Evolutionary conservation across 129 eudicot species (phyloP).

Genomic region (Escallonia rubra): DNA sequence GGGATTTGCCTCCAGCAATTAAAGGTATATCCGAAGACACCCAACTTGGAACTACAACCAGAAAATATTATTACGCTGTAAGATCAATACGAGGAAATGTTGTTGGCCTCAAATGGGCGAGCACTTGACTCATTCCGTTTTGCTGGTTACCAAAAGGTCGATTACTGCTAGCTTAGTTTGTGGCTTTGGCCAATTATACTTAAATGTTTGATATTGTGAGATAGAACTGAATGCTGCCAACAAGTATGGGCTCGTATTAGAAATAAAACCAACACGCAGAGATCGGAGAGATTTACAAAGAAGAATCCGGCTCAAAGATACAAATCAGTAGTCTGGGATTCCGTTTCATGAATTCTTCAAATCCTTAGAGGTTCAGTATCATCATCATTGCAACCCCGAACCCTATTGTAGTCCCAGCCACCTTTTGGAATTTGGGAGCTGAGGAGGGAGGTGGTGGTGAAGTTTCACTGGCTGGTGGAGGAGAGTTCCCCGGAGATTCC

Average conservation of each 20-base stretch:
- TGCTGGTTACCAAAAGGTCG: too few species aligned
- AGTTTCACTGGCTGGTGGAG: slow-evolving; percentile 17
- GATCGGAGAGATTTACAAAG: background rate
- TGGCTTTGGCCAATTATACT: too few species aligned
- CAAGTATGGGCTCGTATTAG: background rate
- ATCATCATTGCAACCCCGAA: slow-evolving; percentile 28
- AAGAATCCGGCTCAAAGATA: background rate
- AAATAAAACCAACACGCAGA: background rate
- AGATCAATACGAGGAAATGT: too few species aligned
- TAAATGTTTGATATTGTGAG: background rate
- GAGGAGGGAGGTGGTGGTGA: slow-evolving; percentile 39
- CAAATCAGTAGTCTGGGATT: background rate
- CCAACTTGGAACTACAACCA: too few species aligned
- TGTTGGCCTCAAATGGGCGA: too few species aligned
- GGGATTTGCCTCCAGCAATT: too few species aligned
- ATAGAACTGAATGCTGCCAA: slow-evolving; percentile 9
- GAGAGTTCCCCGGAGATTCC: slow-evolving; percentile 25
- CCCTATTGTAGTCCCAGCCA: slow-evolving; percentile 25
- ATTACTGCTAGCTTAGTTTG: background rate
- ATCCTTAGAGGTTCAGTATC: slow-evolving; percentile 27
- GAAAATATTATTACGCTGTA: too few species aligned
- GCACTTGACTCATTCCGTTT: too few species aligned
- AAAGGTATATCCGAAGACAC: too few species aligned
- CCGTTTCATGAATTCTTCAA: background rate
- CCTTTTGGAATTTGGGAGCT: slow-evolving; percentile 25